phyloP scores from a whole-genome alignment of 257 asterid genomes.

The Knoxia roxburghii region DNA sequence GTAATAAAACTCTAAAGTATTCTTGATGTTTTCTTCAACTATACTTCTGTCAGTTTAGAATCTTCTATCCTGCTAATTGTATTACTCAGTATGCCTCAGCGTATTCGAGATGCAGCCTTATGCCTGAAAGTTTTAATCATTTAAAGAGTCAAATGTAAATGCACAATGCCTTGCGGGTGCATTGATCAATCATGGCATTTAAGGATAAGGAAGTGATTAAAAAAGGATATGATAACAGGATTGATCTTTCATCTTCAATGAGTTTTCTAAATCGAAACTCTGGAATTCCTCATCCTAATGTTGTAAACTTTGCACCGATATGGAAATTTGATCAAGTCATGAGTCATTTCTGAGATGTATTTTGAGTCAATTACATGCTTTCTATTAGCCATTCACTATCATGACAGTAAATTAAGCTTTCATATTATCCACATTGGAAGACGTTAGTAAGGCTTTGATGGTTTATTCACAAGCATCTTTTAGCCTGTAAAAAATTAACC shows the following conservation, averaged over 20 bases:
- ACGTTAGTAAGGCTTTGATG: not conserved
- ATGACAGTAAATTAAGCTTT: not conserved
- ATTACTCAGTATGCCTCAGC: not conserved
- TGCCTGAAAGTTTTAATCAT: not conserved
- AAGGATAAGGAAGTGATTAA: not conserved
- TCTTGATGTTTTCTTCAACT: constrained; percentile 4
- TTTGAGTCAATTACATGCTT: not conserved
- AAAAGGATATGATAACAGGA: not conserved
- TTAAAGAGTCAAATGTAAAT: not conserved
- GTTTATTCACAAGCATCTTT: not conserved
- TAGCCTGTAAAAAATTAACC: not conserved
- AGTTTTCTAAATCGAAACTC: not conserved
- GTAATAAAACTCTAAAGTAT: constrained; percentile 30
- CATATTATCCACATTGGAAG: not conserved
- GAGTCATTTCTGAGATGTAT: not conserved
- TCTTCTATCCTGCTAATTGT: not conserved
- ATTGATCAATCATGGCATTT: not conserved
- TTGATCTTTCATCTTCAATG: not conserved
- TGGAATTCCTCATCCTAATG: not conserved
- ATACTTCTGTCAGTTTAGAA: not conserved
- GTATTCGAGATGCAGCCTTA: not conserved
- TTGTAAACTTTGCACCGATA: not conserved
- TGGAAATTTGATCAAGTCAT: not conserved
- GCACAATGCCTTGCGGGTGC: not conserved
- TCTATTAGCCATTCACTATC: not conserved